Conservation (phyloP, 257 asterid species). For the Solanum gracilifrons region DNA sequence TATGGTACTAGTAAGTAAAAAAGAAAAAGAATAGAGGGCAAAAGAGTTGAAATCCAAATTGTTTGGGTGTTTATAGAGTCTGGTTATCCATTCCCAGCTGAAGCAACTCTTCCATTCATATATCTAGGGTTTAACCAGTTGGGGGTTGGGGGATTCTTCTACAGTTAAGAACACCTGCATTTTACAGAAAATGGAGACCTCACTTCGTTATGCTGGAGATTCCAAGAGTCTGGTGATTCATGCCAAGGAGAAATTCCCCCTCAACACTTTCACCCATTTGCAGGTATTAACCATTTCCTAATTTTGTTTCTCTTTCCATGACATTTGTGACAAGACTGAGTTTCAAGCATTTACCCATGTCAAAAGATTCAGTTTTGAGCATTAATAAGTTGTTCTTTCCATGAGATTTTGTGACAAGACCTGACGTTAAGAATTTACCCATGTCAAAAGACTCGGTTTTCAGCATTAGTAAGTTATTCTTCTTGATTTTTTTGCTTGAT, state of each 20-base stretch:
- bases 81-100: neutral
- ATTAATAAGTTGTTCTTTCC: neutral
- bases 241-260: conserved; percentile 74
- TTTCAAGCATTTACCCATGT: neutral
- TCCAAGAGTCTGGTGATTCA: conserved; percentile 62
- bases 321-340: neutral
- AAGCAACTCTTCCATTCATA: neutral
- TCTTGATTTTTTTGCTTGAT: neutral
- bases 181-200: conserved; percentile 57
- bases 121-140: neutral
- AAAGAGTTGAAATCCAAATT: neutral
- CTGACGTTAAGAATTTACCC: neutral
- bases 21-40: neutral
- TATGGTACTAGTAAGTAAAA: neutral
- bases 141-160: neutral
- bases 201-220: conserved; percentile 62
- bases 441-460: neutral
- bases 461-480: neutral
- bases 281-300: conserved; percentile 29
- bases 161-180: neutral
- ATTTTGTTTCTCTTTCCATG: neutral
- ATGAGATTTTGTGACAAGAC: neutral
- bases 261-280: conserved; percentile 34
- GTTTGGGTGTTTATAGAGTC: neutral
- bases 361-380: neutral